These are phyloP conservation scores for Gastrodia elata DNA, from an alignment of 106 monocot genomes.

Conservation along the genomic window DNA sequence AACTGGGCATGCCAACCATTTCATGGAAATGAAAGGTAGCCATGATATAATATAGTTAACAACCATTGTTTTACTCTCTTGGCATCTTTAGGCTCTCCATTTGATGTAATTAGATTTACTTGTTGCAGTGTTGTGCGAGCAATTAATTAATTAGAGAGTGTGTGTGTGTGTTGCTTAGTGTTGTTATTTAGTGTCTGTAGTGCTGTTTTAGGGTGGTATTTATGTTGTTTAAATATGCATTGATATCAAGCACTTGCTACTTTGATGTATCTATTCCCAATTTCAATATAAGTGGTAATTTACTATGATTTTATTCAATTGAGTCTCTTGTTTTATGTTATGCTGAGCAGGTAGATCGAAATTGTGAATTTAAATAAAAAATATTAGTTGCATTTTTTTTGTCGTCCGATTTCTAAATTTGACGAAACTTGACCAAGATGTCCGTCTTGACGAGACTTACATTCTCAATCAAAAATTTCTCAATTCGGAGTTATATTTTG, in stretches of 20 bases:
- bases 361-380: too few species aligned
- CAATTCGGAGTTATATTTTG: too few species aligned
- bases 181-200: background rate
- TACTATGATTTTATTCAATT: background rate
- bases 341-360: background rate
- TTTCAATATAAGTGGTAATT: background rate
- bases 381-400: too few species aligned
- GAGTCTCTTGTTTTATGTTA: background rate
- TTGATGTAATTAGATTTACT: background rate
- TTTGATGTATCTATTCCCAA: background rate
- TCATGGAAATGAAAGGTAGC: slow-evolving; percentile 52
- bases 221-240: background rate
- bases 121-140: background rate
- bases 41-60: background rate
- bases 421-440: too few species aligned
- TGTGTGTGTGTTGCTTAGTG: background rate
- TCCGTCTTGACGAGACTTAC: too few species aligned
- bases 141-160: background rate
- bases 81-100: background rate
- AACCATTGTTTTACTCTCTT: background rate
- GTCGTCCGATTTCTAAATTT: too few species aligned
- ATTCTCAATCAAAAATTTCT: too few species aligned
- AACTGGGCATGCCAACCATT: slow-evolving; percentile 37
- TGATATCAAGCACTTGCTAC: background rate
- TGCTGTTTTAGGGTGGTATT: background rate